These are phyloP conservation scores for Sonneratia alba DNA, from an alignment of 345 rosid genomes.

Conservation along the genomic window DNA sequence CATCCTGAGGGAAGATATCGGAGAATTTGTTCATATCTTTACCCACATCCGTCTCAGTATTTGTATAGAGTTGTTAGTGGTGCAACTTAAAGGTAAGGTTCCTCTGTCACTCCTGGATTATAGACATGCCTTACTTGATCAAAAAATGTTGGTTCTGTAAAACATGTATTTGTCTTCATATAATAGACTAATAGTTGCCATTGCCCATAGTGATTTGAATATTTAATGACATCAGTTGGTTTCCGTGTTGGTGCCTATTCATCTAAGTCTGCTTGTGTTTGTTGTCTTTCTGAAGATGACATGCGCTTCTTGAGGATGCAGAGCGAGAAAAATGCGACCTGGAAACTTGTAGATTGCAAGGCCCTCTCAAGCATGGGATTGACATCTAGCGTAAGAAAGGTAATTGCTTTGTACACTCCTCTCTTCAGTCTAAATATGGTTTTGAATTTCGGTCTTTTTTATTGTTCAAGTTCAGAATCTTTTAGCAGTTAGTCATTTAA, in stretches of 20 bases:
- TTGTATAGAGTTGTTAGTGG: conserved; percentile 56
- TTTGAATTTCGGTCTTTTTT: too few relatives aligned
- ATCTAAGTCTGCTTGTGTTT: neutral
- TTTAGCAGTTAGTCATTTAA: neutral
- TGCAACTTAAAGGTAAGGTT: conserved; percentile 47
- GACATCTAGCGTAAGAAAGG: conserved; percentile 71
- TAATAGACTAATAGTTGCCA: neutral
- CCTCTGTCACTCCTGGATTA: neutral
- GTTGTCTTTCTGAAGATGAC: conserved; percentile 23
- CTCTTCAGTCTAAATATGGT: neutral
- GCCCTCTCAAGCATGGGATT: conserved; percentile 47
- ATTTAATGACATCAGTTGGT: neutral
- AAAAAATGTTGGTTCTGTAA: neutral
- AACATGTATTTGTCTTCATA: neutral
- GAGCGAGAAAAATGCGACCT: conserved; percentile 15
- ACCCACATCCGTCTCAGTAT: conserved; percentile 74
- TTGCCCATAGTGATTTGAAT: neutral
- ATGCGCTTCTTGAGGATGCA: conserved; percentile 20
- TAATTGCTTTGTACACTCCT: conserved; percentile 9
- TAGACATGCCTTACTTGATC: too few relatives aligned
- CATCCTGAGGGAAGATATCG: conserved; percentile 56
- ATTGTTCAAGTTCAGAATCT: neutral
- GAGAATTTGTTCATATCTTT: conserved; percentile 77
- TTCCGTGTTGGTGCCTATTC: neutral
- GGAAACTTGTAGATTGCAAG: conserved; percentile 41